Percentiles rank a stretch among this genome's conserved stretches.
Evolutionary conservation across 2,329 filamentous ascomycete species (phyloP).

Genomic region (Biscogniauxia sp.): DNA sequence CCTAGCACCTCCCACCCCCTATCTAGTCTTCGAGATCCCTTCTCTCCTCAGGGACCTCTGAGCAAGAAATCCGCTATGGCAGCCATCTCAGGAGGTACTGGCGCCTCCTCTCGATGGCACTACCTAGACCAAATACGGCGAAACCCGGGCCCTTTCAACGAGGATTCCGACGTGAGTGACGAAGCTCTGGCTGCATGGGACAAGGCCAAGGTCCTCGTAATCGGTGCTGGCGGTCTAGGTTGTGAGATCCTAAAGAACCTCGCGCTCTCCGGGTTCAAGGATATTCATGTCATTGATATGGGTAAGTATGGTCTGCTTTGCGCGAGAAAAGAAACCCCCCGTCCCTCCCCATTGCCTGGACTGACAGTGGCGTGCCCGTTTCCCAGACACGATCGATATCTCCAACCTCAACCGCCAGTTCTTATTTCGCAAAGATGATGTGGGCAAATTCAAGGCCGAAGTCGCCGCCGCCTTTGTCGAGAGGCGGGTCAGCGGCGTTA

Average conservation of each 20-base stretch:
- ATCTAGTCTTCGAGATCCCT: too few species aligned
- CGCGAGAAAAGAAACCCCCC: too few species aligned
- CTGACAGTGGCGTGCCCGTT: constrained; percentile 3
- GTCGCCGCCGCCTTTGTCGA: constrained; percentile 91
- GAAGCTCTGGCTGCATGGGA: constrained; percentile 58
- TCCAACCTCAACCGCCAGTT: constrained; percentile 98
- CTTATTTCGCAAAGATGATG: constrained; percentile 86
- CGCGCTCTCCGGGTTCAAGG: constrained; percentile 89
- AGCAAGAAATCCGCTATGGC: constrained; percentile 15
- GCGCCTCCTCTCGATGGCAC: constrained; percentile 54
- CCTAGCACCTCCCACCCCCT: background rate
- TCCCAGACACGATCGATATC: constrained; percentile 89
- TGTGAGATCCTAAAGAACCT: constrained; percentile 97
- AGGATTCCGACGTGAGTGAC: constrained; percentile 55
- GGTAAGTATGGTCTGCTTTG: constrained; percentile 47
- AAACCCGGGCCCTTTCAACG: constrained; percentile 77
- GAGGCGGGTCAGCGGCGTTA: constrained; percentile 82
- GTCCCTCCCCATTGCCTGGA: background rate
- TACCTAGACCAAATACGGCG: constrained; percentile 80
- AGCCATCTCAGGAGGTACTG: constrained; percentile 13
- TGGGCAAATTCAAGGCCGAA: constrained; percentile 90
- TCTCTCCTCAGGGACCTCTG: background rate
- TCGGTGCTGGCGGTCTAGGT: constrained; percentile 88
- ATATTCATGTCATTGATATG: constrained; percentile 99
- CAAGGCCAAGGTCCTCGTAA: constrained; percentile 71